A percentile compares a stretch with the other conserved stretches of the same genome.
phyloP scores from a whole-genome alignment of 2,329 filamentous ascomycete species.

The Ceratocystis diversiconidia region DNA sequence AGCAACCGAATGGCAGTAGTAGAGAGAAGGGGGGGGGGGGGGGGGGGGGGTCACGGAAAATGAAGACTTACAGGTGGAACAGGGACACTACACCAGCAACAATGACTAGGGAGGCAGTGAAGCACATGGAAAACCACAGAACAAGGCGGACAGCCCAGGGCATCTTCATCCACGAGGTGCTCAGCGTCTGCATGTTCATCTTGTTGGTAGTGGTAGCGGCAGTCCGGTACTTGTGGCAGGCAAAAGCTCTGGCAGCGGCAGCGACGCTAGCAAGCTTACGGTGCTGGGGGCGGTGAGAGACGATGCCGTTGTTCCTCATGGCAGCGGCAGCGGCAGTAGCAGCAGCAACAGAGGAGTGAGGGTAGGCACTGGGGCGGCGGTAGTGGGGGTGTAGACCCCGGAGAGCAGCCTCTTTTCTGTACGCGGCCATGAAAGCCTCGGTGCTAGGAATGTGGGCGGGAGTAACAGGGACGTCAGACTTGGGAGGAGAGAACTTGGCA shows the following conservation, averaged over 20 bases:
- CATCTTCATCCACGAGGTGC: slow-evolving; percentile 10
- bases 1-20: neutral
- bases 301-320: neutral
- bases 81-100: slow-evolving; percentile 3
- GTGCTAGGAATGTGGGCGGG: neutral
- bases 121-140: slow-evolving; percentile 15
- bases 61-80: slow-evolving; percentile 11
- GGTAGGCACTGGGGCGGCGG: neutral
- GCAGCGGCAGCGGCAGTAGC: neutral
- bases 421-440: neutral
- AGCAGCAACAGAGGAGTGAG: slow-evolving; percentile 2
- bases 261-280: neutral
- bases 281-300: neutral
- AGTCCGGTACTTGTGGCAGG: neutral
- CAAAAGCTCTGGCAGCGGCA: neutral
- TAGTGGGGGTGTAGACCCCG: neutral
- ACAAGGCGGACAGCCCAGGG: slow-evolving; percentile 12
- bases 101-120: slow-evolving; percentile 10
- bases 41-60: neutral
- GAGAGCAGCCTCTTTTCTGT: neutral
- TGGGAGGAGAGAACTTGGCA: neutral
- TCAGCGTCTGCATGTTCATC: slow-evolving; percentile 6
- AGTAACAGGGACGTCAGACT: no score
- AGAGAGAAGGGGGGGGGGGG: neutral
- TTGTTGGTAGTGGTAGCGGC: neutral